These are phyloP conservation scores for Phialemonium atrogriseum DNA, from an alignment of 2,329 filamentous ascomycete species.

Conservation along the genomic window DNA sequence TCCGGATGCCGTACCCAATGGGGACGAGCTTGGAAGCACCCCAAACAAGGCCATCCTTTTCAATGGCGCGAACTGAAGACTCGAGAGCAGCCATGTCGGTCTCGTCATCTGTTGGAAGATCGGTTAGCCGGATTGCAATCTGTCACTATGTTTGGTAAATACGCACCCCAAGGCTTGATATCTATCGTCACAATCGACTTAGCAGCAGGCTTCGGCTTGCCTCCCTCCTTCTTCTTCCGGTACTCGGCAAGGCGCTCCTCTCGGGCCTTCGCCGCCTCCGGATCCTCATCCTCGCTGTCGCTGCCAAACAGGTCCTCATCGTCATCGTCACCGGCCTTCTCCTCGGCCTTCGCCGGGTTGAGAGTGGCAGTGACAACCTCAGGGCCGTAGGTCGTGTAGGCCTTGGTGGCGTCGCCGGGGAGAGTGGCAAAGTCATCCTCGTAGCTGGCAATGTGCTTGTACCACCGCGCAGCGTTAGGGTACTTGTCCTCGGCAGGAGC, in stretches of 20 bases:
- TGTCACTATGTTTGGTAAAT: too few species aligned
- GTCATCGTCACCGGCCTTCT: conserved; percentile 76
- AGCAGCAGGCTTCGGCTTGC: conserved; percentile 82
- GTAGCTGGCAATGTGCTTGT: conserved; percentile 95
- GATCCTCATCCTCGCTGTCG: conserved; percentile 90
- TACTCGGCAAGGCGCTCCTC: conserved; percentile 90
- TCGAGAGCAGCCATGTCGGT: conserved; percentile 83
- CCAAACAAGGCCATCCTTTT: conserved; percentile 94
- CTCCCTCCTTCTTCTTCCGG: conserved; percentile 94
- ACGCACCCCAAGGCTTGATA: conserved; percentile 97
- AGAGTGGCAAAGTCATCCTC: conserved; percentile 88
- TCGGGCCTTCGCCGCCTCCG: conserved; percentile 73
- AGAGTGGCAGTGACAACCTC: conserved; percentile 68
- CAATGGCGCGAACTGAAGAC: conserved; percentile 69
- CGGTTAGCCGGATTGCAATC: conserved; percentile 16
- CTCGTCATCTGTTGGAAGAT: conserved; percentile 64
- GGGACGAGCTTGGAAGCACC: conserved; percentile 82
- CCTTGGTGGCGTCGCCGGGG: conserved; percentile 82
- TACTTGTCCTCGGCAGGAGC: conserved; percentile 77
- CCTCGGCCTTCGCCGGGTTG: conserved; percentile 76
- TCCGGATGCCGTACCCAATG: conserved; percentile 96
- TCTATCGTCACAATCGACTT: conserved; percentile 96
- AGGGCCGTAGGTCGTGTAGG: conserved; percentile 85
- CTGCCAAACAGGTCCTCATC: conserved; percentile 90
- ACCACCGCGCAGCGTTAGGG: conserved; percentile 94